A percentile compares a stretch with the other conserved stretches of the same genome.
phyloP scores from a whole-genome alignment of 2,329 filamentous ascomycete genomes.

The Diaporthe aspalathi region DNA sequence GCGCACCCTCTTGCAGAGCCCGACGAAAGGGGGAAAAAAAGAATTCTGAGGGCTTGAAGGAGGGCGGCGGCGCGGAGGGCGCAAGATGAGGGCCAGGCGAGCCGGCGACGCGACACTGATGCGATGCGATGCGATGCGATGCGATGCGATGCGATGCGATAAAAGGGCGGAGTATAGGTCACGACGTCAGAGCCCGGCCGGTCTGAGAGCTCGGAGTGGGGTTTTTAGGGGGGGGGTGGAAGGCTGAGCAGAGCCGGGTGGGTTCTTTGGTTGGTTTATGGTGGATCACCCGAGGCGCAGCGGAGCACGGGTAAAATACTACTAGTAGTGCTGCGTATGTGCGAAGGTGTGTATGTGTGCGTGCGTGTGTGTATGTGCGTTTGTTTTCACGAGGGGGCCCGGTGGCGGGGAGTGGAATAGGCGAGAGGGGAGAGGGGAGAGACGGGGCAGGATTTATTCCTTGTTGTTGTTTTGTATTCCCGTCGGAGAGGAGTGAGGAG shows the following conservation, averaged over 20 bases:
- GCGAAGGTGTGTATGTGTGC: too few relatives aligned
- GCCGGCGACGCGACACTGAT: constrained; percentile 23
- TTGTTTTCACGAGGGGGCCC: too few relatives aligned
- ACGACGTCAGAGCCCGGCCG: constrained; percentile 7
- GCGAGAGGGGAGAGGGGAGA: not conserved
- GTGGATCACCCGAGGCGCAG: constrained; percentile 9
- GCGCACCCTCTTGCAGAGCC: constrained; percentile 30
- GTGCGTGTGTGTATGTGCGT: not conserved
- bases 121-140: constrained; percentile 3
- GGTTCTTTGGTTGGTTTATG: not conserved
- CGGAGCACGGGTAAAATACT: not conserved
- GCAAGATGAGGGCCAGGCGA: constrained; percentile 26
- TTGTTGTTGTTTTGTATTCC: too few relatives aligned
- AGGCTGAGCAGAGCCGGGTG: constrained; percentile 21
- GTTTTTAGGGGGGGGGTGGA: not conserved
- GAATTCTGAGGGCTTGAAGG: constrained; percentile 22
- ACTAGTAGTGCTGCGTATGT: too few relatives aligned
- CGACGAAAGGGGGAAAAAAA: not conserved
- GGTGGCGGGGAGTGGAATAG: too few relatives aligned
- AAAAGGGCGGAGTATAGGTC: constrained; percentile 18
- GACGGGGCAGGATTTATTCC: not conserved
- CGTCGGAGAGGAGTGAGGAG: not conserved
- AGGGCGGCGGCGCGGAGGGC: constrained; percentile 1
- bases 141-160: constrained; percentile 27
- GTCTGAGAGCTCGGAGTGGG: constrained; percentile 1